Conservation (phyloP, 495 filamentous ascomycete species). For the Cercophora samala region DNA sequence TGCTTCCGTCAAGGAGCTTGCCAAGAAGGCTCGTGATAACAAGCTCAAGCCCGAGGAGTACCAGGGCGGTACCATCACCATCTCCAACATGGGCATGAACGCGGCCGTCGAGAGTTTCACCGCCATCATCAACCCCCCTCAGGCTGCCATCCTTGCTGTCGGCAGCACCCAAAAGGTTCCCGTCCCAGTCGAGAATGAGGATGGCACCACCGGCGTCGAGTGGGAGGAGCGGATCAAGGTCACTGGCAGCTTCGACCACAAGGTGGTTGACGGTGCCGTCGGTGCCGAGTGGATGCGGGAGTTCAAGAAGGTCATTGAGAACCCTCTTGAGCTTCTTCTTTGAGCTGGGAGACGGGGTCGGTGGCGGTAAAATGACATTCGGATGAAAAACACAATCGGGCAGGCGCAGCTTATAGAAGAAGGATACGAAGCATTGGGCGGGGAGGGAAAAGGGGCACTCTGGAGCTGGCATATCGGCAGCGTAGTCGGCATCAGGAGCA, state of each 20-base stretch:
- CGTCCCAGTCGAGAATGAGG: conserved; percentile 77
- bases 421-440: conserved; percentile 4
- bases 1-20: conserved; percentile 84
- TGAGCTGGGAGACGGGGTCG: conserved; percentile 40
- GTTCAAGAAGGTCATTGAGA: conserved; percentile 96
- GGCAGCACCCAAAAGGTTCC: conserved; percentile 94
- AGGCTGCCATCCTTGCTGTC: conserved; percentile 93
- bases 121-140: conserved; percentile 99
- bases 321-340: conserved; percentile 89
- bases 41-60: conserved; percentile 99
- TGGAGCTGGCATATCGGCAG: not conserved
- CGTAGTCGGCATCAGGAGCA: not conserved
- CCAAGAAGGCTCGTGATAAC: conserved; percentile 90
- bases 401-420: conserved; percentile 11
- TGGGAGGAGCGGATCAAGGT: conserved; percentile 98
- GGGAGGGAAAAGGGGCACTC: conserved; percentile 9
- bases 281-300: conserved; percentile 96
- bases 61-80: conserved; percentile 98
- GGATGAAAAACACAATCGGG: not conserved
- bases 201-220: conserved; percentile 69
- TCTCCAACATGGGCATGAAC: conserved; percentile 99
- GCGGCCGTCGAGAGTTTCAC: conserved; percentile 93
- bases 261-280: conserved; percentile 83
- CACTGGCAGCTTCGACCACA: conserved; percentile 96
- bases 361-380: not conserved